Conservation (phyloP, 2,329 filamentous ascomycete species). For the Fusarium sp. region DNA sequence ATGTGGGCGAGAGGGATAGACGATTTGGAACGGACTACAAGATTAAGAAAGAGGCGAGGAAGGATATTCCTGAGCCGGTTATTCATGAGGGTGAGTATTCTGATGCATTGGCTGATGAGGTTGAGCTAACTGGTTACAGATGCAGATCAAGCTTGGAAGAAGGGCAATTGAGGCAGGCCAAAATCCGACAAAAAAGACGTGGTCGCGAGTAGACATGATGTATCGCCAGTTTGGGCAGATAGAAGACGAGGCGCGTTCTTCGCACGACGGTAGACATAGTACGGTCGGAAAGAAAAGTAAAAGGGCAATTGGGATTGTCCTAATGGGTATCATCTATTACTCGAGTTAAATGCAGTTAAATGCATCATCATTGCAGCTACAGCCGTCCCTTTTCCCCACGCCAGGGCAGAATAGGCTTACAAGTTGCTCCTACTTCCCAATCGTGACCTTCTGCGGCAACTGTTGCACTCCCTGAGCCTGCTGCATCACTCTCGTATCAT, state of each 20-base stretch:
- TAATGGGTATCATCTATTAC: constrained; percentile 32
- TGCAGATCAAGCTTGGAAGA: constrained; percentile 43
- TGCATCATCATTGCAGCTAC: not conserved
- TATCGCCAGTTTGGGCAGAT: rapidly evolving
- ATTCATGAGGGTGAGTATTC: constrained; percentile 55
- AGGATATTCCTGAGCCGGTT: constrained; percentile 54
- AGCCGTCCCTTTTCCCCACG: not conserved
- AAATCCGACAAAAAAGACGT: no score
- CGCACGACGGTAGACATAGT: rapidly evolving
- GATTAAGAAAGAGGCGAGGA: constrained; percentile 57
- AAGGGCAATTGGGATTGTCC: not conserved
- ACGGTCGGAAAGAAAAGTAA: not conserved
- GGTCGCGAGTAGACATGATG: no score
- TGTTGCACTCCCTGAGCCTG: constrained; percentile 53
- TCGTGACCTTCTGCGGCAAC: constrained; percentile 52
- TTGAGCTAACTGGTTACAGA: constrained; percentile 8
- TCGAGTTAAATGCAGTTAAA: not conserved
- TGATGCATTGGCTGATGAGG: rapidly evolving
- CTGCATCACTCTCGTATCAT: constrained; percentile 61
- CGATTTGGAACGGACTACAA: constrained; percentile 59
- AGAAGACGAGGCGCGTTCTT: rapidly evolving
- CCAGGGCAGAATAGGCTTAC: no score
- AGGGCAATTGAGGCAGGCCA: not conserved
- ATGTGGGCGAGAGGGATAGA: constrained; percentile 58
- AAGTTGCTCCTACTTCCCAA: constrained; percentile 45